Evolutionary conservation across 495 filamentous ascomycete genomes (phyloP).

Genomic region (Chlorociboria aeruginascens): DNA sequence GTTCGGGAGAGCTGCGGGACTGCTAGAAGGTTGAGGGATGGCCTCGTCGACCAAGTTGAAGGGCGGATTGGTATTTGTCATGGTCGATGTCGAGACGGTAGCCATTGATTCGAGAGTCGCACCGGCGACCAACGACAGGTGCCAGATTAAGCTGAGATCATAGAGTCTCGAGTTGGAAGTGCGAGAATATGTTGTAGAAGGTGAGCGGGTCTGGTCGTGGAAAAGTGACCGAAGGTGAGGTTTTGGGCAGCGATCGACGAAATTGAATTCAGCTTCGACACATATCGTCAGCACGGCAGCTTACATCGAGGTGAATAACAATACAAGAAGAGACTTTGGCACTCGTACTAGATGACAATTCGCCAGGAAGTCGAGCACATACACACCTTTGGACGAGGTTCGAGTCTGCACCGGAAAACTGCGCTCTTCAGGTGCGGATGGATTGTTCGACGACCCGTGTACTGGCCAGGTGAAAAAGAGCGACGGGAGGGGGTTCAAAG

Average conservation of each 20-base stretch:
- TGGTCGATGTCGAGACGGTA: slow-evolving; percentile 1
- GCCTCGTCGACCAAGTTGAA: slow-evolving; percentile 11
- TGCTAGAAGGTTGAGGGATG: slow-evolving; percentile 7
- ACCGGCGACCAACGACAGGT: neutral
- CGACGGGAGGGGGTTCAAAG: neutral
- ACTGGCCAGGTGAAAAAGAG: neutral
- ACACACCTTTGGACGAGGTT: no score
- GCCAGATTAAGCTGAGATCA: slow-evolving; percentile 2
- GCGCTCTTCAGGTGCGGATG: neutral
- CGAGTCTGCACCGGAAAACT: no score
- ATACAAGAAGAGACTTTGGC: neutral
- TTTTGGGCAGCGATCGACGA: neutral
- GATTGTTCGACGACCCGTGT: neutral
- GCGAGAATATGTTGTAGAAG: slow-evolving; percentile 6
- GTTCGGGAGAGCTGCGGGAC: slow-evolving; percentile 53
- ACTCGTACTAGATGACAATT: no score
- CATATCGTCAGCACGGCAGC: neutral
- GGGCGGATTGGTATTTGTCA: slow-evolving; percentile 8
- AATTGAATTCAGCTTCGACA: neutral
- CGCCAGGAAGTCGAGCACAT: no score
- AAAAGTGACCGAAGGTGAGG: neutral
- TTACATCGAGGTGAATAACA: neutral
- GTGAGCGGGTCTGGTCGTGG: no score
- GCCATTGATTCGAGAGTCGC: neutral
- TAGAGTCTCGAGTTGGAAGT: neutral